phyloP scores from a whole-genome alignment of 2,329 filamentous ascomycete genomes.

The Pleomassaria siparia region DNA sequence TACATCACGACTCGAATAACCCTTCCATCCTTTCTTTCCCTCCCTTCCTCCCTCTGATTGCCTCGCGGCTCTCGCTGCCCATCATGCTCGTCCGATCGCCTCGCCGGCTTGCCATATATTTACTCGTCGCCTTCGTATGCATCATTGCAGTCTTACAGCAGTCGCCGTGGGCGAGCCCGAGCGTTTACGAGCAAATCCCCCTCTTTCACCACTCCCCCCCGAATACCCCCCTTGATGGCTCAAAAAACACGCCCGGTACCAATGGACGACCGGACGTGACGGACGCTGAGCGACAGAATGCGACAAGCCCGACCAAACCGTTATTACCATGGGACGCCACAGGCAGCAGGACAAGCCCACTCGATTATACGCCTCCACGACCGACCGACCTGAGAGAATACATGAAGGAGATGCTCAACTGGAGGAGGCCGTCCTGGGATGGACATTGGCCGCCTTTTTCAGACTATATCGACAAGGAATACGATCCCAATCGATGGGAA shows the following conservation, averaged over 20 bases:
- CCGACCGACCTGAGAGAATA: constrained; percentile 37
- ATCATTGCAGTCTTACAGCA: constrained; percentile 31
- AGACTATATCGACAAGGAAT: constrained; percentile 46
- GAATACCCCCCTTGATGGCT: neutral
- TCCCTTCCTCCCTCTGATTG: no score
- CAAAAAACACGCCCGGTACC: constrained; percentile 3
- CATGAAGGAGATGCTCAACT: constrained; percentile 46
- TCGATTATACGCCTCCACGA: constrained; percentile 17
- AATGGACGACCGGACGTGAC: constrained; percentile 19
- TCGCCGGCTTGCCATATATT: constrained; percentile 41
- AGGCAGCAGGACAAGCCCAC: neutral
- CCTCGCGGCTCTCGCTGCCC: constrained; percentile 7
- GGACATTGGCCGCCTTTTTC: constrained; percentile 50
- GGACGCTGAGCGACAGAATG: constrained; percentile 11
- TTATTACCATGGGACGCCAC: constrained; percentile 27
- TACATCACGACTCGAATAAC: neutral
- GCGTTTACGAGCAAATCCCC: constrained; percentile 30
- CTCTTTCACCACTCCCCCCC: constrained; percentile 15
- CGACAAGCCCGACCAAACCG: constrained; percentile 11
- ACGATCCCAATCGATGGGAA: constrained; percentile 54
- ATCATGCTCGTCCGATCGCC: constrained; percentile 41
- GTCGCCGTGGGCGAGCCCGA: constrained; percentile 28
- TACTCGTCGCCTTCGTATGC: constrained; percentile 37
- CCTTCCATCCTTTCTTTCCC: neutral
- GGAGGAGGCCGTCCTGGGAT: constrained; percentile 41